Base-by-base conservation (phyloP, 1,139 yeast species). In the Taphrina communis region DNA sequence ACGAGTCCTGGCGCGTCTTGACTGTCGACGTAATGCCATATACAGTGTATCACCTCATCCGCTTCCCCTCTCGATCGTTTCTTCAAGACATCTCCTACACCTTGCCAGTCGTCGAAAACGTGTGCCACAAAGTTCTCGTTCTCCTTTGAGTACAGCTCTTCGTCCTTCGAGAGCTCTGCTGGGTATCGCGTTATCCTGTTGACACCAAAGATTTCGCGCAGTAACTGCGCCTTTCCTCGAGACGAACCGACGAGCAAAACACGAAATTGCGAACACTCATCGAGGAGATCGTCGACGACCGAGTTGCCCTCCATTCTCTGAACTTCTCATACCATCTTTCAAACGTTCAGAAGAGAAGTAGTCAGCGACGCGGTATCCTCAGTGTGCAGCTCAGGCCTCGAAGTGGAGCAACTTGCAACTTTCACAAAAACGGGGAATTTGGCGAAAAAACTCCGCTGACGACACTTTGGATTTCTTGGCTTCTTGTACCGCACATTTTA, bases 151-250 rank as follows among this genome's bases (percentile, higher is more conserved):
- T 63, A 63, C 19, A 63, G 31, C 38, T 63, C 67, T 48, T 63
- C 67, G 51, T 63, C 67, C 46, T 59, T 46, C 38, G 67, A 63
- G 25, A 55, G 55, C 44, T 63, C 67, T 11, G 61, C 55, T 9
- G 67, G 67, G 21, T 63, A 63, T 19, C 67, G 67, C 31, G 61
- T 63, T n/a, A 63, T 55, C 35, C 67, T 58, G 46, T 53, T 46
- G 17, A 63, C 67, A 21, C 67, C 67, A 55, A 63, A 63, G 61
- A 63, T 39, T 17, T 63, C 67, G 38, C 67, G 67, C 48, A 63
- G 21, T 31, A 63, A 48, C 46, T 63, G 67, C 6, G 67, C 67
- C 55, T 63, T 63, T 19, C 67, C 67, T 9, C 67, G 67, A 35
- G 67, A 53, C 21, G 67, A 56, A 6, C 67, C 67, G 44, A 63